Evolutionary conservation across 768 basidiomycete genomes (phyloP).

Genomic region (Tricholoma hemisulphureum): DNA sequence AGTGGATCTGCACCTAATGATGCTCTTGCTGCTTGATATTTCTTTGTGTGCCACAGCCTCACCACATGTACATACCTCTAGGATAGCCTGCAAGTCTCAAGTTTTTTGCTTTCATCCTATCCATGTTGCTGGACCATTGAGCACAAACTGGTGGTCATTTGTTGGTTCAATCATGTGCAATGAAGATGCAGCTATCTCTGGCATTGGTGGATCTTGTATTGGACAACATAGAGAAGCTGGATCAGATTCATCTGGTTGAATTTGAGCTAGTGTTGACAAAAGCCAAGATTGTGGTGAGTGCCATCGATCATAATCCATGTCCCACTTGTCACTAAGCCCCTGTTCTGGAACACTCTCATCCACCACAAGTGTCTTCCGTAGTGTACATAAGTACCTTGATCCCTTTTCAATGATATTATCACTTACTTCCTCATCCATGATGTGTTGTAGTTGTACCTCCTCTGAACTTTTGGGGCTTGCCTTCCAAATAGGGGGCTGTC

Average conservation of each 20-base stretch:
- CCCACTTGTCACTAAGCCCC: not conserved
- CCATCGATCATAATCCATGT: not conserved
- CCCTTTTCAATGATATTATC: not conserved
- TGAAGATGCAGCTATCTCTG: not conserved
- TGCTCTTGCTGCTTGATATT: not conserved
- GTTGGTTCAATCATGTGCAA: not conserved
- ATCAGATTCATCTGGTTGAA: not conserved
- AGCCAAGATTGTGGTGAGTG: not conserved
- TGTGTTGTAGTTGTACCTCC: not conserved
- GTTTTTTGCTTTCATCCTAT: not conserved
- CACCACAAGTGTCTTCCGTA: not conserved
- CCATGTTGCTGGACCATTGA: not conserved
- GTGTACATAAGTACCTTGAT: not conserved
- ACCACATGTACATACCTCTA: slow-evolving; percentile 1
- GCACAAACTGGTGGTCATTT: not conserved
- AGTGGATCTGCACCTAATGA: slow-evolving; percentile 1
- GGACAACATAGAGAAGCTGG: not conserved
- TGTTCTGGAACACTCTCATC: not conserved
- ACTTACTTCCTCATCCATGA: not conserved
- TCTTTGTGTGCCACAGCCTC: not conserved
- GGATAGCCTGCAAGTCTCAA: slow-evolving; percentile 1
- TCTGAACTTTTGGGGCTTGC: not conserved
- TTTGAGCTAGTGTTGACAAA: not conserved
- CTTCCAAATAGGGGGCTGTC: not conserved
- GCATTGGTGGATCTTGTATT: not conserved